Evolutionary conservation across 2,329 filamentous ascomycete genomes (phyloP), one percentile per base, ranked within the genome.

Genomic region (Sclerotinia spermophila): DNA sequence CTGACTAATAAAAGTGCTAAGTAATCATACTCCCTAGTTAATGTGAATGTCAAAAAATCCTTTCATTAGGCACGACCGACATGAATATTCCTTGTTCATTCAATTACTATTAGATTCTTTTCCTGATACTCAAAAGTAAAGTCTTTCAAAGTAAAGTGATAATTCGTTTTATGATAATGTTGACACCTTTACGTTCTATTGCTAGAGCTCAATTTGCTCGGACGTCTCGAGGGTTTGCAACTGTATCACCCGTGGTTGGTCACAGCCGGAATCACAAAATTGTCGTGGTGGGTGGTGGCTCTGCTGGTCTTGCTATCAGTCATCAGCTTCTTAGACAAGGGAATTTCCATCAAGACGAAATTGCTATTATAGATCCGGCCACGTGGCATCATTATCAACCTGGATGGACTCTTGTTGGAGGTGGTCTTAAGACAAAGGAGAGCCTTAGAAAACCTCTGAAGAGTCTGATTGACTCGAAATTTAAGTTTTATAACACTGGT

Each of bases 361-460:
- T 91, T 72, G 89, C 89, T 40, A 76, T 91, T 38, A 80, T 91
- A 58, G 89, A 91, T 73, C 89, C 89, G 0, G 84, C 89, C 0
- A 77, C 81, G 73, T 89, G 84, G 83, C 89, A 91, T 77, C 84
- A 91, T 80, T 91, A 90, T 78, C 89, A 91, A 78, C 88, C 89
- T 1, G 89, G 89, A 68, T 91, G 89, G 89, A 91, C 89, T 2
- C 82, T 91, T 1, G 89, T 91, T 2, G 89, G 89, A 58, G 88
- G 86, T 53, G 89, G 89, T 5, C 82, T 91, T 53, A 90, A 90
- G 79, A 84, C 82, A 61, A 89, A 88, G 77, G 82, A 89, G 73
- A 84, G 89, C 35, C 80, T 91, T 70, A 83, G 84, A 61, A 79
- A 81, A 70, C 85, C 84, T 1, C 77, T 90, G 53, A 75, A 81